Conservation (phyloP, 163 green algal species). For the Coccomyxa subellipsoidea region DNA sequence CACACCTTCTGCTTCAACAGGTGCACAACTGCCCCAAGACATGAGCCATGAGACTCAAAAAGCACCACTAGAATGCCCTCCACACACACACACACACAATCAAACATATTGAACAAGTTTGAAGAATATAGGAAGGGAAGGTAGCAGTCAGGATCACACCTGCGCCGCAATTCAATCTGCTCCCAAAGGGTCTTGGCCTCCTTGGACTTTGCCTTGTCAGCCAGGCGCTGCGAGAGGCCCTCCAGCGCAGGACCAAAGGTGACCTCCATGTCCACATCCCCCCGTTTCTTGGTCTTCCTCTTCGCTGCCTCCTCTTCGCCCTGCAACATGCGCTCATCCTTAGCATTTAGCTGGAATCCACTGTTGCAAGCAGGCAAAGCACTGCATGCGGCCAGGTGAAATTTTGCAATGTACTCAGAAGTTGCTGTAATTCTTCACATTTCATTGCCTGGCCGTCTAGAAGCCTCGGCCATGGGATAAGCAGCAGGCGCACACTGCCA, state of each 20-base stretch:
- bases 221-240: slow-evolving; percentile 64
- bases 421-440: no score
- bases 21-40: background rate
- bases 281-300: background rate
- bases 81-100: no score
- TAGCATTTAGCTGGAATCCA: no score
- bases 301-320: slow-evolving; percentile 8
- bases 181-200: slow-evolving; percentile 79
- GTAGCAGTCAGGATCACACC: slow-evolving; percentile 16
- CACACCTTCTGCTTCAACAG: background rate
- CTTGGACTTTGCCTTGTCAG: slow-evolving; percentile 51
- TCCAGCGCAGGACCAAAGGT: slow-evolving; percentile 83
- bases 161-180: slow-evolving; percentile 58
- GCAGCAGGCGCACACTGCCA: no score
- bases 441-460: no score
- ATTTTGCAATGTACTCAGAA: no score
- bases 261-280: slow-evolving; percentile 52
- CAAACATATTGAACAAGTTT: background rate
- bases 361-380: no score
- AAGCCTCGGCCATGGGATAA: no score
- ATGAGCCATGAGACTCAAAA: no score
- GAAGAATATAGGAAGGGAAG: background rate
- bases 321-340: slow-evolving; percentile 7
- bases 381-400: no score
- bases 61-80: no score